phyloP scores from a whole-genome alignment of 2,329 filamentous ascomycete genomes.

The Ascochyta pisi region DNA sequence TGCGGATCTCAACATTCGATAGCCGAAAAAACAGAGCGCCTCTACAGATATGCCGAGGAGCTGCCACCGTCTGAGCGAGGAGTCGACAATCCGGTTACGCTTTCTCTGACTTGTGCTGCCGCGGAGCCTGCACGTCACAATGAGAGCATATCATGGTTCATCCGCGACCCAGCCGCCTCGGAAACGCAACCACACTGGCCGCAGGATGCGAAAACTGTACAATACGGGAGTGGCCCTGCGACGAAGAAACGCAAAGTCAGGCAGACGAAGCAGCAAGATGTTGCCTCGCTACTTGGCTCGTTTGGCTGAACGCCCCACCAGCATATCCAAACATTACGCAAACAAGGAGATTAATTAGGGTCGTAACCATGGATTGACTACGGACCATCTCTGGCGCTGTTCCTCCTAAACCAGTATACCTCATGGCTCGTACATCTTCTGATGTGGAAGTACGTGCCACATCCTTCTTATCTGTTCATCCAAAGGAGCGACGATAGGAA shows the following conservation, averaged over 20 bases:
- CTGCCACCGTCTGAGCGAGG: neutral
- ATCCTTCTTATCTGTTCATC: neutral
- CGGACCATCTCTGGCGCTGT: neutral
- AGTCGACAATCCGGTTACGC: neutral
- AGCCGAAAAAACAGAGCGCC: neutral
- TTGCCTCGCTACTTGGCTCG: conserved; percentile 19
- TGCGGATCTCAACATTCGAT: neutral
- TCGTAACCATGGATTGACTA: neutral
- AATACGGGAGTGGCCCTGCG: neutral
- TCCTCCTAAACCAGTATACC: neutral
- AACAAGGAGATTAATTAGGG: neutral
- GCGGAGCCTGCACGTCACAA: neutral
- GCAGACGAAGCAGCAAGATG: conserved; percentile 19
- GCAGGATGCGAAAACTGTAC: neutral
- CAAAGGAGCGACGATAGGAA: conserved; percentile 16
- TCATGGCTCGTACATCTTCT: neutral
- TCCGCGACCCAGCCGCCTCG: neutral
- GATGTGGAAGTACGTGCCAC: neutral
- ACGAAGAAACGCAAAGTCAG: conserved; percentile 25
- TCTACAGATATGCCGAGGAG: neutral
- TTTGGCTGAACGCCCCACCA: conserved; percentile 13
- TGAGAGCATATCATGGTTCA: neutral
- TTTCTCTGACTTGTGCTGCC: conserved; percentile 1
- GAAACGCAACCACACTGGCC: neutral
- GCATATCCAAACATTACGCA: neutral